Percentiles rank a stretch among this genome's conserved stretches.
These are phyloP conservation scores for Lycium ferocissimum DNA, from an alignment of 257 asterid genomes.

Conservation along the genomic window DNA sequence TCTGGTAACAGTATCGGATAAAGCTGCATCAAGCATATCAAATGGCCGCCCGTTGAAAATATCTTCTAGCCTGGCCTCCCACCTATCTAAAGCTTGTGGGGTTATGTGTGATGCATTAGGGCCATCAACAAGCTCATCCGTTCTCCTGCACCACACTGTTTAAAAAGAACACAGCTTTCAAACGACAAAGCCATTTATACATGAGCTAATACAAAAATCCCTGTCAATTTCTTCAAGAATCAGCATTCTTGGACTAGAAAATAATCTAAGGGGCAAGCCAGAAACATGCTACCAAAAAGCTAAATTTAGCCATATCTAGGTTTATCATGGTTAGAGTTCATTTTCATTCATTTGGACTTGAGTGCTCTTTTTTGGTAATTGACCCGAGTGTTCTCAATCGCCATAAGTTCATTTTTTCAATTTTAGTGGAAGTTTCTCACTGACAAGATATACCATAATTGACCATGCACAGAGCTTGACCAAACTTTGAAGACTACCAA, in stretches of 20 bases:
- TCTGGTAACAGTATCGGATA: constrained; percentile 76
- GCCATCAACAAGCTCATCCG: constrained; percentile 98
- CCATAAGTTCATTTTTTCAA: not conserved
- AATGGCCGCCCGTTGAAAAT: constrained; percentile 85
- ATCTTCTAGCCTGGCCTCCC: constrained; percentile 94
- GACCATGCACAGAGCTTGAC: not conserved
- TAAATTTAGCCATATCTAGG: no score
- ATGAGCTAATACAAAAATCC: not conserved
- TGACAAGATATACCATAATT: not conserved
- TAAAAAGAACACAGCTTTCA: constrained; percentile 13
- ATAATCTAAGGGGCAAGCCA: not conserved
- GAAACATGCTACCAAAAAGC: not conserved
- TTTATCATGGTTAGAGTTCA: no score
- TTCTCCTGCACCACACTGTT: constrained; percentile 98
- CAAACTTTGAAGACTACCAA: not conserved
- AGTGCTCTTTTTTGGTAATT: no score
- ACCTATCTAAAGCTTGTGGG: constrained; percentile 86
- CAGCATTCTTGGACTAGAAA: not conserved
- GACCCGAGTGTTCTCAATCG: no score
- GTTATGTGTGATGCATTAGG: constrained; percentile 98
- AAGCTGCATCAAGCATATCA: constrained; percentile 99
- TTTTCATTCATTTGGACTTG: no score
- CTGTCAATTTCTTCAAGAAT: not conserved
- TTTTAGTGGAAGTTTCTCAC: not conserved
- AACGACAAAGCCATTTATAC: not conserved